Percentiles rank a stretch among this genome's conserved stretches.
These are phyloP conservation scores for Talaromyces sp. DNA, from an alignment of 2,329 filamentous ascomycete species.

Conservation along the genomic window DNA sequence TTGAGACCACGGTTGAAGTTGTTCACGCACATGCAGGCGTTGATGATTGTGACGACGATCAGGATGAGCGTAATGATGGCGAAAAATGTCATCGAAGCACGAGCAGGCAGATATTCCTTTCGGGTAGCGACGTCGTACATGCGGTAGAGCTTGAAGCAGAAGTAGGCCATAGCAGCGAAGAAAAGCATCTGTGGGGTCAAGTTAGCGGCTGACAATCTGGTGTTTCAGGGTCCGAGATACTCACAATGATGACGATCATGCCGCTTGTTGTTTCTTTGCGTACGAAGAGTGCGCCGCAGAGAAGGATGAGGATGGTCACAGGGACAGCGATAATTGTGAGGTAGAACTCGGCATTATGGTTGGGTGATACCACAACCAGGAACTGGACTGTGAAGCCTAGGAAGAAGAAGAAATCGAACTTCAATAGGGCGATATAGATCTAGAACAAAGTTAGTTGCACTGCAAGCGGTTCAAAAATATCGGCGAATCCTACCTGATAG, in stretches of 20 bases:
- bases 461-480: not conserved
- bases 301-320: conserved; percentile 84
- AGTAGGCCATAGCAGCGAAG: conserved; percentile 87
- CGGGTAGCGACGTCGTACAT: conserved; percentile 75
- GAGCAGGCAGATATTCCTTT: conserved; percentile 72
- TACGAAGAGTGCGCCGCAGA: conserved; percentile 82
- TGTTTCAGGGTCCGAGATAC: conserved; percentile 24
- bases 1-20: conserved; percentile 93
- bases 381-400: conserved; percentile 98
- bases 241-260: conserved; percentile 73
- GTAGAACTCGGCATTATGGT: conserved; percentile 73
- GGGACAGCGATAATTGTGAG: conserved; percentile 89
- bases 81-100: conserved; percentile 86
- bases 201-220: conserved; percentile 18
- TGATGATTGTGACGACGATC: conserved; percentile 83
- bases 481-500: conserved; percentile 73
- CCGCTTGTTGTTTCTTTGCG: conserved; percentile 78
- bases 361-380: conserved; percentile 77
- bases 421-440: conserved; percentile 97
- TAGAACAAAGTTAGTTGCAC: conserved; percentile 44
- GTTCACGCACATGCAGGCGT: conserved; percentile 81
- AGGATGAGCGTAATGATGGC: conserved; percentile 89
- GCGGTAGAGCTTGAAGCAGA: conserved; percentile 95
- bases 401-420: conserved; percentile 99
- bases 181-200: conserved; percentile 65